A percentile compares a stretch with the other conserved stretches of the same genome.
These are phyloP conservation scores for Caloboletus inedulis DNA, from an alignment of 1,284 basidiomycete species.

Conservation along the genomic window DNA sequence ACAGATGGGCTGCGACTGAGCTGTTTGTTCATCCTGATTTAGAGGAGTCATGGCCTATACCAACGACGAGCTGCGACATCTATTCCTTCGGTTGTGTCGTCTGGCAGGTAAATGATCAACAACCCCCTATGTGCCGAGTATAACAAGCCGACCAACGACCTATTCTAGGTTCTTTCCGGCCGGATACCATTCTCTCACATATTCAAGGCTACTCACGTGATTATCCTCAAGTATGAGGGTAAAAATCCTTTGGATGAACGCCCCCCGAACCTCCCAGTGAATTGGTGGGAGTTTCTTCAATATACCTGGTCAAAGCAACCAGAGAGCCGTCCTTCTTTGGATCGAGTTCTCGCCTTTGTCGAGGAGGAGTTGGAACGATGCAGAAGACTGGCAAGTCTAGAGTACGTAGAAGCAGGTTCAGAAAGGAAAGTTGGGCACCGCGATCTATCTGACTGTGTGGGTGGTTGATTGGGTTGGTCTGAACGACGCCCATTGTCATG, in stretches of 20 bases:
- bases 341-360: slow-evolving; percentile 5
- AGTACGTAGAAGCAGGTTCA: neutral
- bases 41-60: slow-evolving; percentile 3
- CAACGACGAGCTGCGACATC: slow-evolving; percentile 7
- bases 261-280: slow-evolving; percentile 1
- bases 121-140: too few relatives aligned
- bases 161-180: slow-evolving; percentile 12
- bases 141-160: neutral
- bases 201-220: slow-evolving; percentile 11
- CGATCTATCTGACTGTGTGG: neutral
- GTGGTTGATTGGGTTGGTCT: neutral
- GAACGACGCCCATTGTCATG: neutral
- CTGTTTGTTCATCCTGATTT: slow-evolving; percentile 12
- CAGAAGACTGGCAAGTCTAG: neutral
- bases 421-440: neutral
- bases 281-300: slow-evolving; percentile 14
- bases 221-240: slow-evolving; percentile 14
- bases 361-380: slow-evolving; percentile 4
- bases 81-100: slow-evolving; percentile 15
- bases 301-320: slow-evolving; percentile 10
- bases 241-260: slow-evolving; percentile 16
- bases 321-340: slow-evolving; percentile 6
- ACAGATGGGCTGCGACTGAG: slow-evolving; percentile 13
- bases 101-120: slow-evolving; percentile 7
- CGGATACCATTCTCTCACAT: slow-evolving; percentile 12